These are phyloP conservation scores for Globisporangium spiculum DNA, from an alignment of 352 stramenopile genomes.

Conservation along the genomic window DNA sequence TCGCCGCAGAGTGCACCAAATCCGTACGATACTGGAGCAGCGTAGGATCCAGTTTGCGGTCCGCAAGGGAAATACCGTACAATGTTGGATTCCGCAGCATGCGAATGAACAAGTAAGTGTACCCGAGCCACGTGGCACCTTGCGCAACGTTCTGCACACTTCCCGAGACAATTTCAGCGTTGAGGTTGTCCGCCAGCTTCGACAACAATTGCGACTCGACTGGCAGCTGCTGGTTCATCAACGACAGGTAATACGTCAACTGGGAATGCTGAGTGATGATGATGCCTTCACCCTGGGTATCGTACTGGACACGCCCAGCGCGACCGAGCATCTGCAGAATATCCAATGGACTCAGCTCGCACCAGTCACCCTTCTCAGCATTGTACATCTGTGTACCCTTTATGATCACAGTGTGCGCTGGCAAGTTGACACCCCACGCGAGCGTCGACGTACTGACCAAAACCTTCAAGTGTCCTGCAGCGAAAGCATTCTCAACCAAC, in stretches of 20 bases:
- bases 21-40: slow-evolving; percentile 95
- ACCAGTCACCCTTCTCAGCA: slow-evolving; percentile 96
- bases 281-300: slow-evolving; percentile 97
- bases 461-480: slow-evolving; percentile 95
- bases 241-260: slow-evolving; percentile 98
- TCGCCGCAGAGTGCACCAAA: slow-evolving; percentile 95
- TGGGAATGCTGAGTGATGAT: slow-evolving; percentile 99
- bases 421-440: slow-evolving; percentile 99
- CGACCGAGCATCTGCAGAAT: slow-evolving; percentile 99
- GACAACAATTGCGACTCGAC: slow-evolving; percentile 99
- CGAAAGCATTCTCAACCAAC: slow-evolving; percentile 98
- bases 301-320: slow-evolving; percentile 98
- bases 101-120: slow-evolving; percentile 99
- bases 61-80: slow-evolving; percentile 93
- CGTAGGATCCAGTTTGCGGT: slow-evolving; percentile 89
- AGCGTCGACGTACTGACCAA: slow-evolving; percentile 98
- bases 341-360: slow-evolving; percentile 97
- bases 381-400: slow-evolving; percentile 99
- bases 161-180: slow-evolving; percentile 98
- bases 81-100: slow-evolving; percentile 97
- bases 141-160: slow-evolving; percentile 94
- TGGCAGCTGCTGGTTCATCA: slow-evolving; percentile 99
- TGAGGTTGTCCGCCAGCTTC: slow-evolving; percentile 96
- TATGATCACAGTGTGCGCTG: slow-evolving; percentile 99
- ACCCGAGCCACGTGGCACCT: slow-evolving; percentile 98